Percentiles rank a stretch among this genome's conserved stretches.
These are phyloP conservation scores for Elongisporangium anandrum DNA, from an alignment of 352 stramenopile genomes.

Conservation along the genomic window DNA sequence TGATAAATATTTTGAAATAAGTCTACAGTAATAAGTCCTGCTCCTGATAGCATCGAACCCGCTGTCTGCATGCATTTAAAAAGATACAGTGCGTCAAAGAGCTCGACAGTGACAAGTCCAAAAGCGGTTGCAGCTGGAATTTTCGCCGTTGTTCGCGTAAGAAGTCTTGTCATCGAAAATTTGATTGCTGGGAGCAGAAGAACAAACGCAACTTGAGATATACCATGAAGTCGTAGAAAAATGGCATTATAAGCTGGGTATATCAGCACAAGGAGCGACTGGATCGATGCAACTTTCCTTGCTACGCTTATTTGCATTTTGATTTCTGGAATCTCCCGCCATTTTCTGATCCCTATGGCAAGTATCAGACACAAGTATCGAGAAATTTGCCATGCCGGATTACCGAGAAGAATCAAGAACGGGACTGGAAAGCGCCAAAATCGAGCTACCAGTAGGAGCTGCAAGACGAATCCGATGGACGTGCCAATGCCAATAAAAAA, in stretches of 20 bases:
- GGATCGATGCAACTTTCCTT: too few relatives aligned
- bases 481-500: background rate
- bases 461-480: background rate
- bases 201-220: background rate
- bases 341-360: too few relatives aligned
- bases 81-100: background rate
- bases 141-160: background rate
- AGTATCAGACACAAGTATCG: background rate
- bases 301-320: too few relatives aligned
- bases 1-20: background rate
- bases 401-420: background rate
- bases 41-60: background rate
- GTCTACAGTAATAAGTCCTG: background rate
- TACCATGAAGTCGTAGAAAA: background rate
- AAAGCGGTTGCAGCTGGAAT: background rate
- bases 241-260: background rate
- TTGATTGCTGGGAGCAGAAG: background rate
- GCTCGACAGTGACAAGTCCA: background rate
- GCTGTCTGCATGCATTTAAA: background rate
- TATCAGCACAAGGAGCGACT: too few relatives aligned
- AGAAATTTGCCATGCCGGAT: background rate
- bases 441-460: background rate
- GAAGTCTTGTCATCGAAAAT: background rate
- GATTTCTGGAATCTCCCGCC: too few relatives aligned
- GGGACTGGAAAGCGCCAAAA: background rate